Percentiles rank a stretch among this genome's conserved stretches.
These are phyloP conservation scores for Rhodotorula sp. DNA, from an alignment of 1,284 basidiomycete species.

Conservation along the genomic window DNA sequence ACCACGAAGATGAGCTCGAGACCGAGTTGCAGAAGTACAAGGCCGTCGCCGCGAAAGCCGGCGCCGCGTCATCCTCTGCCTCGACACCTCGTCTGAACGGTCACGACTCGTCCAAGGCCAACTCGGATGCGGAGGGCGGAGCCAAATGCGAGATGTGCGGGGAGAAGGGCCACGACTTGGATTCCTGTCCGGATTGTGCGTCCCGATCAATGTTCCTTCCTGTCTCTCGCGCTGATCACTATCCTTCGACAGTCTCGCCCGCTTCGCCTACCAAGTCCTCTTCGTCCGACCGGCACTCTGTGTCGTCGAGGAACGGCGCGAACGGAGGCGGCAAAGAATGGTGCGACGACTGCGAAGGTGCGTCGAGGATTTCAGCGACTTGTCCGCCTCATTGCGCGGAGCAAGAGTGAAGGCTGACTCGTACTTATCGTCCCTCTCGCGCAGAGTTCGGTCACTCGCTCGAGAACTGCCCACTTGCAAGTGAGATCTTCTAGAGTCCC, in stretches of 20 bases:
- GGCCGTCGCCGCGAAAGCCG: constrained; percentile 29
- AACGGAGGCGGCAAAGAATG: constrained; percentile 13
- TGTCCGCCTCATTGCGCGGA: no score
- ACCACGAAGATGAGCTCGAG: constrained; percentile 89
- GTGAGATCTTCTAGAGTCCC: constrained; percentile 30
- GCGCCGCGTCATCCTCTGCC: constrained; percentile 39
- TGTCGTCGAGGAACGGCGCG: not conserved
- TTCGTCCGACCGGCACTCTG: not conserved
- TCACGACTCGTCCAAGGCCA: constrained; percentile 22
- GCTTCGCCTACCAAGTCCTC: constrained; percentile 15
- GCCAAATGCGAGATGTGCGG: constrained; percentile 79
- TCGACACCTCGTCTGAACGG: not conserved
- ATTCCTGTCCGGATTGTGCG: constrained; percentile 33
- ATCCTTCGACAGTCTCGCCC: not conserved
- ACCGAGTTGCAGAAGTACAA: constrained; percentile 62
- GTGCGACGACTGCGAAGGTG: constrained; percentile 40
- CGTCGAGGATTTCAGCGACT: not conserved
- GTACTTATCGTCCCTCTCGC: not conserved
- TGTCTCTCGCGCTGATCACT: not conserved
- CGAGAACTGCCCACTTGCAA: constrained; percentile 36
- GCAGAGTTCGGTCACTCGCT: constrained; percentile 38
- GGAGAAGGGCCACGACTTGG: constrained; percentile 65
- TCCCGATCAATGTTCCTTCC: not conserved
- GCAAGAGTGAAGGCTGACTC: not conserved
- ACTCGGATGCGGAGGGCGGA: constrained; percentile 25